Base-by-base conservation (phyloP, 1,284 basidiomycete species). In the Lignosus rhinocerotis region DNA sequence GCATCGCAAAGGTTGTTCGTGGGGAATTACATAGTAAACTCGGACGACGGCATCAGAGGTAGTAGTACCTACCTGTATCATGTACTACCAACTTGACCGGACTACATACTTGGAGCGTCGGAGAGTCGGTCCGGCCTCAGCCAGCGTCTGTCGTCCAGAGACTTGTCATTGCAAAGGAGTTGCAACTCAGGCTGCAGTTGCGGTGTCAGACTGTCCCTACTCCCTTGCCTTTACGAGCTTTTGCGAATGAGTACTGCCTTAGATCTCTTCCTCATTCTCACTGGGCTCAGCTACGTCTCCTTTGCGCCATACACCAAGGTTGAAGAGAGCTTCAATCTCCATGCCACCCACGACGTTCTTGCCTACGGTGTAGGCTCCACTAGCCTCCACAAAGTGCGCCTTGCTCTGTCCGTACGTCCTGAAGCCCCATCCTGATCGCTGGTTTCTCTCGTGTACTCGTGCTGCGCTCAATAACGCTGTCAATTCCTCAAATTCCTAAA, bases 311-410 rank as follows among this genome's bases (percentile, higher is more conserved):
- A 91, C 72, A 93, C 92, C 3, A 99, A 99, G 76, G 96, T 99
- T 41, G 97, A 99, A 73, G 96, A 99, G 76, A 93, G 90, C 70
- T 98, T 98, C 80, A 95, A 91, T 61, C 81, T 98, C 6, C 96
- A 99, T 70, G 96, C 94, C 0, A 85, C 83, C 0, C 93, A 97
- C 71, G 96, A 99, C 73, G 79, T 94, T 19, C 78, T 98, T 33
- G 82, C 89, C 76, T 88, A 92, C 66, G 93, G 93, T 10, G 68
- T 89, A 14, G 55, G 69, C 0, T 69, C 76, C 2, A 67, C 70
- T 11, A 73, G 67, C 31, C 70, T 90, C 39, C 69, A 66, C 14
- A 80, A 84, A 59, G 87, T 89, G 69, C 70, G 85, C 69, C 32
- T 42, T 45, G 53, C 47, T 17, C 30, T 38, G 25, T 43, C 6